A percentile compares a stretch with the other conserved stretches of the same genome.
These are phyloP conservation scores for Peltaster fructicola DNA, from an alignment of 2,329 filamentous ascomycete species.

Conservation along the genomic window DNA sequence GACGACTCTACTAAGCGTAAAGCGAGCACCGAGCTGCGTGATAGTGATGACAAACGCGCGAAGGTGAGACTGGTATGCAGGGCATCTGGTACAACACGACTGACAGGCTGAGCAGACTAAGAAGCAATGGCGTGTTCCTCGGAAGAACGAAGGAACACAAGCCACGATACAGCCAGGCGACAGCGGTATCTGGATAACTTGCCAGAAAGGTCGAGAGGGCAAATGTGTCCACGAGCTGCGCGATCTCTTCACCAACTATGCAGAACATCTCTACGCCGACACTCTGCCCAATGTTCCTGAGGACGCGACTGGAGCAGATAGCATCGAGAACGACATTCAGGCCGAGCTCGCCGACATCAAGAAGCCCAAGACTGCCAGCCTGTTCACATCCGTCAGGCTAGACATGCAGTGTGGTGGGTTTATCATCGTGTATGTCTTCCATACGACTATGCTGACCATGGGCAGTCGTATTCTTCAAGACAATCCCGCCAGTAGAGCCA, in stretches of 20 bases:
- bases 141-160: conserved; percentile 11
- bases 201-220: conserved; percentile 51
- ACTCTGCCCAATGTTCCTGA: conserved; percentile 28
- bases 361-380: conserved; percentile 27
- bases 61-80: conserved; percentile 17
- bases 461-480: conserved; percentile 41
- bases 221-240: conserved; percentile 52
- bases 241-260: conserved; percentile 48
- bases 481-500: conserved; percentile 38
- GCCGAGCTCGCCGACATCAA: conserved; percentile 53
- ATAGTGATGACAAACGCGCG: conserved; percentile 18
- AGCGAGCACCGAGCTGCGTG: conserved; percentile 15
- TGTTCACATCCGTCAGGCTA: conserved; percentile 36
- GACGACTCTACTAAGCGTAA: conserved; percentile 24
- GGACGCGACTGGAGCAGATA: conserved; percentile 21
- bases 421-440: conserved; percentile 1
- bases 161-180: conserved; percentile 46
- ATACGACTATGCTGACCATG: conserved; percentile 3
- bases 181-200: conserved; percentile 62
- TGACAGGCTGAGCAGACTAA: conserved; percentile 24
- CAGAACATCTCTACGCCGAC: conserved; percentile 34
- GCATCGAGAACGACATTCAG: conserved; percentile 56
- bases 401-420: conserved; percentile 37
- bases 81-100: conserved; percentile 6
- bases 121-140: conserved; percentile 27